phyloP scores from a whole-genome alignment of 2,329 filamentous ascomycete genomes.

The Sporothrix brunneoviolacea region DNA sequence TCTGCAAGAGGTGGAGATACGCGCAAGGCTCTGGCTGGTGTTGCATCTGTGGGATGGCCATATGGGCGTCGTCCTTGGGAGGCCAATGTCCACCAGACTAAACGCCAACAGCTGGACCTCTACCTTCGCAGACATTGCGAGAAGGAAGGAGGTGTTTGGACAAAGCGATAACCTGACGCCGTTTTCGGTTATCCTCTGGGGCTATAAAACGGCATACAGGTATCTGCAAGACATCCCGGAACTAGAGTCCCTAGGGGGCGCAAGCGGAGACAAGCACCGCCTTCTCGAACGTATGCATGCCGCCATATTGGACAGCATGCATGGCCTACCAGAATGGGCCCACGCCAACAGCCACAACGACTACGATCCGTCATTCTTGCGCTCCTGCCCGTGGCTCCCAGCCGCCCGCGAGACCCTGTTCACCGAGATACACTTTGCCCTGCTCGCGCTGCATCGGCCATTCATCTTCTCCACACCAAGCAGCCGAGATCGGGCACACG shows the following conservation, averaged over 20 bases:
- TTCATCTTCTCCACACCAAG: neutral
- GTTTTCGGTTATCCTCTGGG: neutral
- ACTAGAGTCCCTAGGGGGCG: neutral
- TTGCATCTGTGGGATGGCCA: conserved; percentile 6
- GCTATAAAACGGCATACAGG: conserved; percentile 1
- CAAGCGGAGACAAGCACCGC: neutral
- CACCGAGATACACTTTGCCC: conserved; percentile 1
- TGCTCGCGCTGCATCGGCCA: neutral
- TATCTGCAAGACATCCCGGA: conserved; percentile 1
- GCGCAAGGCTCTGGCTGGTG: neutral
- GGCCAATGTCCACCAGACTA: neutral
- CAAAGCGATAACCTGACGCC: neutral
- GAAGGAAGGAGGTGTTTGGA: neutral
- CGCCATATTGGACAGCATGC: neutral
- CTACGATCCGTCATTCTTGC: too few species aligned
- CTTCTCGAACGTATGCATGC: neutral
- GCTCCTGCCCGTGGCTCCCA: conserved; percentile 1
- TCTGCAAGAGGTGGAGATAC: neutral
- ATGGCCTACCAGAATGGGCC: neutral
- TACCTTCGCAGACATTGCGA: neutral
- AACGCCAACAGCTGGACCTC: neutral
- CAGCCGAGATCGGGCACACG: neutral
- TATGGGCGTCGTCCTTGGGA: neutral
- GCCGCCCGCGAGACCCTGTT: neutral
- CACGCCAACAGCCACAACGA: too few species aligned